These are phyloP conservation scores for Ailanthus altissimus DNA, from an alignment of 345 rosid genomes.

Conservation along the genomic window DNA sequence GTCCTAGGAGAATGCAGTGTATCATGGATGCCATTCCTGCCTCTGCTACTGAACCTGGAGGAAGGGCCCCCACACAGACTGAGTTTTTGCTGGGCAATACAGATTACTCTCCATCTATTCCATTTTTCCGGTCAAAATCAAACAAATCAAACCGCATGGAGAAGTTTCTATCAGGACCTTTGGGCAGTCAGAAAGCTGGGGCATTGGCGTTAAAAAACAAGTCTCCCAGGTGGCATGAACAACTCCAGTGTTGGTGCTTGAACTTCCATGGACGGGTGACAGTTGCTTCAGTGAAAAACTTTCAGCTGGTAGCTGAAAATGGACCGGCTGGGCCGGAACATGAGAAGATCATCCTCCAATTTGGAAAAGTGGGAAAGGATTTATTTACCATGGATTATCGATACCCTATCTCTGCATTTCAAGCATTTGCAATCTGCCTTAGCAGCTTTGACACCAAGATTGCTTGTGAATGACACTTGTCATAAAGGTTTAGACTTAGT, in stretches of 20 bases:
- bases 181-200: slow-evolving; percentile 36
- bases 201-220: slow-evolving; percentile 58
- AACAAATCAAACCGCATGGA: slow-evolving; percentile 43
- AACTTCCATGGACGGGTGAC: slow-evolving; percentile 81
- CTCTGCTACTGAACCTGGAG: slow-evolving; percentile 47
- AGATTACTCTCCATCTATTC: slow-evolving; percentile 35
- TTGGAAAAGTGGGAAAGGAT: slow-evolving; percentile 80
- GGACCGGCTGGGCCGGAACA: slow-evolving; percentile 45
- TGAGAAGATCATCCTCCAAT: slow-evolving; percentile 67
- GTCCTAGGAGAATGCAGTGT: slow-evolving; percentile 82
- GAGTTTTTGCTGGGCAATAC: slow-evolving; percentile 31
- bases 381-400: slow-evolving; percentile 79
- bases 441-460: slow-evolving; percentile 81
- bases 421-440: slow-evolving; percentile 78
- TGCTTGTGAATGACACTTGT: slow-evolving; percentile 62
- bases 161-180: slow-evolving; percentile 35
- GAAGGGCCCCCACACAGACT: slow-evolving; percentile 48
- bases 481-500: slow-evolving; percentile 29
- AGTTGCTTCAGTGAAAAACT: slow-evolving; percentile 78
- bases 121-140: slow-evolving; percentile 53
- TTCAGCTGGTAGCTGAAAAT: slow-evolving; percentile 63
- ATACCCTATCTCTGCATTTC: slow-evolving; percentile 74
- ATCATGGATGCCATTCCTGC: slow-evolving; percentile 56
- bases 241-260: slow-evolving; percentile 80
- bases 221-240: slow-evolving; percentile 87